A percentile compares a stretch with the other conserved stretches of the same genome.
Evolutionary conservation across 331 rosid species (phyloP).

Genomic region (Malus hybrid): DNA sequence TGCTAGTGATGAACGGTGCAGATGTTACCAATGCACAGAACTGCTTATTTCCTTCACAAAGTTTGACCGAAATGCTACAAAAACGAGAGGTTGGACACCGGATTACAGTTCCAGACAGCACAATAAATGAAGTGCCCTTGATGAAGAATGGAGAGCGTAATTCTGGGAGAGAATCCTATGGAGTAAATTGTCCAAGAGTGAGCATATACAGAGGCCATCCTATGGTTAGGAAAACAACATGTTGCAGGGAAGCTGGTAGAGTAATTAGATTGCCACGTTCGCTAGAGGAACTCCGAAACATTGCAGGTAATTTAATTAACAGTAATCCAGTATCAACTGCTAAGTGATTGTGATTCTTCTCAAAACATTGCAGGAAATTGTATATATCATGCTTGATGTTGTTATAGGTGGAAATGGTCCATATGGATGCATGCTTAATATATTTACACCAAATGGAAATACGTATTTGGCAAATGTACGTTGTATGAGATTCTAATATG

Average conservation of each 20-base stretch:
- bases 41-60: conserved; percentile 23
- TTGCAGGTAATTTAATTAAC: conserved; percentile 55
- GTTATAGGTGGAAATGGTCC: too few relatives aligned
- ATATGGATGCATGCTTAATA: neutral
- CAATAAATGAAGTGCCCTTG: conserved; percentile 17
- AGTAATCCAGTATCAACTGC: neutral
- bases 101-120: conserved; percentile 38
- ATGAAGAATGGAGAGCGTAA: conserved; percentile 24
- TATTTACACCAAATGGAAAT: neutral
- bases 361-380: neutral
- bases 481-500: neutral
- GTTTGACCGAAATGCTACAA: conserved; percentile 38
- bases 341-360: neutral
- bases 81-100: conserved; percentile 48
- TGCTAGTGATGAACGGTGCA: conserved; percentile 64
- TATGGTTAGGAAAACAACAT: conserved; percentile 32
- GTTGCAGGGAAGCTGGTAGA: conserved; percentile 56
- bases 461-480: neutral
- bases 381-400: too few relatives aligned
- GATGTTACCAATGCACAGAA: conserved; percentile 20
- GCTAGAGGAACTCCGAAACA: conserved; percentile 54
- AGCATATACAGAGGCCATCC: conserved; percentile 83
- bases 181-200: conserved; percentile 36
- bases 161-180: conserved; percentile 22
- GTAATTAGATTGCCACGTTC: conserved; percentile 69